Evolutionary conservation across 2,329 filamentous ascomycete species (phyloP).

Genomic region (Fusarium brevicatenulatum): DNA sequence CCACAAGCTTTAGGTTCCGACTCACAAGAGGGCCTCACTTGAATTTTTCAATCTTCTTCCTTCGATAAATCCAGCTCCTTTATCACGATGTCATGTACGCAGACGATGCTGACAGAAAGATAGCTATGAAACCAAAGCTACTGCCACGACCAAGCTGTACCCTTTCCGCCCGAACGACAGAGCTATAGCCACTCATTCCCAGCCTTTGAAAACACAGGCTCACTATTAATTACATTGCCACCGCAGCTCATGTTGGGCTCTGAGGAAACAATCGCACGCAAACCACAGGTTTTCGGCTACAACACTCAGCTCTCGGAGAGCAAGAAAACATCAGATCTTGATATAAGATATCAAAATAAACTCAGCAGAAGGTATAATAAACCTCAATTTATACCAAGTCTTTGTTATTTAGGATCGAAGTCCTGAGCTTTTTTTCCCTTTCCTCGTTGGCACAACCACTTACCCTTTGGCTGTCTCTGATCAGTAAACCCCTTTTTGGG

Average conservation of each 20-base stretch:
- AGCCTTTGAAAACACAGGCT: fast-evolving
- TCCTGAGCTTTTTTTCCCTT: background rate
- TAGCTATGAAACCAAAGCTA: background rate
- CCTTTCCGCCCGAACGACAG: background rate
- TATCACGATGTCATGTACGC: background rate
- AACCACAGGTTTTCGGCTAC: background rate
- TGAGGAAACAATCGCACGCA: background rate
- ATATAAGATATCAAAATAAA: background rate
- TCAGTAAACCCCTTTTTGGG: no score
- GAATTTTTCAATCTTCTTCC: fast-evolving
- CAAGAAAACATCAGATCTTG: background rate
- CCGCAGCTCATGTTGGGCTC: background rate
- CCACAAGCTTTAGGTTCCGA: background rate
- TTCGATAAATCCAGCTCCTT: background rate
- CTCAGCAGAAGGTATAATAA: background rate
- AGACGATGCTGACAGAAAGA: background rate
- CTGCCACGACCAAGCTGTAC: background rate
- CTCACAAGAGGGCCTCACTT: background rate
- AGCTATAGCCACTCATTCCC: no score
- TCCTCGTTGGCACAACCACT: background rate
- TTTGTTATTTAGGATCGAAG: background rate
- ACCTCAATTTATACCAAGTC: background rate
- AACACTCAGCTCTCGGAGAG: background rate
- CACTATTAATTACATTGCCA: background rate
- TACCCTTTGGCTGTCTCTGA: background rate